These are phyloP conservation scores for Cladochytrium replicatum DNA, from an alignment of 192 early-diverging fungal species.

Conservation along the genomic window DNA sequence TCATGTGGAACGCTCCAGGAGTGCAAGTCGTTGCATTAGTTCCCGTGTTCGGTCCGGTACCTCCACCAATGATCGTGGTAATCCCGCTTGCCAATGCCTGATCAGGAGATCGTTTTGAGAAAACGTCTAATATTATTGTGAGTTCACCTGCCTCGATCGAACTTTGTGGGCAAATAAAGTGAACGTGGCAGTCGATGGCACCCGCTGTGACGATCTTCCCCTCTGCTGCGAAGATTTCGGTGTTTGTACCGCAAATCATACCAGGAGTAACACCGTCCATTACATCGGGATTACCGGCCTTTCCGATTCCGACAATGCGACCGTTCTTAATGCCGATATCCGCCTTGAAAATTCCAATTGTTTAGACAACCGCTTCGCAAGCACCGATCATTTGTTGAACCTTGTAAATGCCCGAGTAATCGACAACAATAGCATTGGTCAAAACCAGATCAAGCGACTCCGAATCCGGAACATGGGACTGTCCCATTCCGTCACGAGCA, in stretches of 20 bases:
- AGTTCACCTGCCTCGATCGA: slow-evolving; percentile 55
- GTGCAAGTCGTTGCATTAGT: slow-evolving; percentile 96
- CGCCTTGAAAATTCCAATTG: slow-evolving; percentile 37
- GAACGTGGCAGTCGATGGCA: slow-evolving; percentile 88
- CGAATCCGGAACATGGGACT: slow-evolving; percentile 49
- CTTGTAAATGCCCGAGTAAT: slow-evolving; percentile 93
- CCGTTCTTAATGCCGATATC: slow-evolving; percentile 91
- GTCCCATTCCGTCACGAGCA: slow-evolving; percentile 93
- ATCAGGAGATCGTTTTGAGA: not conserved
- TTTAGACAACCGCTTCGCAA: not conserved
- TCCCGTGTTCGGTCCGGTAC: slow-evolving; percentile 93
- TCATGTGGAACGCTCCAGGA: slow-evolving; percentile 68
- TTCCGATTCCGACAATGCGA: slow-evolving; percentile 84
- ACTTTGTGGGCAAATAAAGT: slow-evolving; percentile 91
- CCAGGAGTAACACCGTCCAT: slow-evolving; percentile 86
- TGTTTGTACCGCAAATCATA: slow-evolving; percentile 80
- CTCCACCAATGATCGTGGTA: slow-evolving; percentile 81
- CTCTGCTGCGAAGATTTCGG: slow-evolving; percentile 88
- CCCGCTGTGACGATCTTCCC: slow-evolving; percentile 88
- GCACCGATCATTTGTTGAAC: slow-evolving; percentile 13
- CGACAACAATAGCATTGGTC: slow-evolving; percentile 86
- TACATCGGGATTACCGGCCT: slow-evolving; percentile 95
- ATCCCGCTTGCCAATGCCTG: slow-evolving; percentile 40
- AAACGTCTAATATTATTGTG: slow-evolving; percentile 8
- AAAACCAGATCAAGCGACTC: slow-evolving; percentile 89